Conservation (phyloP, 2,329 filamentous ascomycete species). For the Cercospora citrullina region DNA sequence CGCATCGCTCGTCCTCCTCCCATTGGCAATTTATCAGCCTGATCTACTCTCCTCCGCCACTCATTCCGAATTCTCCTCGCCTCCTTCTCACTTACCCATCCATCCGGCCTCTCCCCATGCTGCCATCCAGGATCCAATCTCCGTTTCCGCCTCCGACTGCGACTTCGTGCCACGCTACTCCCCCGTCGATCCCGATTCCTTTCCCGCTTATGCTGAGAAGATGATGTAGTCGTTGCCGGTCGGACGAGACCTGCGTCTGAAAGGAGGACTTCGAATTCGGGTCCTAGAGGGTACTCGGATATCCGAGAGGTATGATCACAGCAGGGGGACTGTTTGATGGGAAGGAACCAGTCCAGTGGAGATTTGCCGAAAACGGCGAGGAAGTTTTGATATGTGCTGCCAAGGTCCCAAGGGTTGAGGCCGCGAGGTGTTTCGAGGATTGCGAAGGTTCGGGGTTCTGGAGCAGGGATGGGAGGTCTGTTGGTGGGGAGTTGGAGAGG, state of each 20-base stretch:
- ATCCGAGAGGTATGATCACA: constrained; percentile 54
- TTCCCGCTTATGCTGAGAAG: not conserved
- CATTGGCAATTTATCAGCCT: constrained; percentile 7
- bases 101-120: constrained; percentile 39
- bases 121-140: constrained; percentile 37
- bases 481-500: constrained; percentile 48
- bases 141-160: constrained; percentile 26
- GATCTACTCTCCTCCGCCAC: constrained; percentile 22
- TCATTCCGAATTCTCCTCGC: constrained; percentile 31
- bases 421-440: constrained; percentile 71
- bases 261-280: constrained; percentile 38
- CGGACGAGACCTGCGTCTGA: constrained; percentile 35
- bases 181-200: constrained; percentile 17
- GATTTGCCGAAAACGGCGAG: constrained; percentile 71
- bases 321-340: constrained; percentile 73
- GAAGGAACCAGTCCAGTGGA: constrained; percentile 75
- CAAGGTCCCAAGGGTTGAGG: constrained; percentile 85
- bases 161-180: constrained; percentile 8
- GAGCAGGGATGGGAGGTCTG: constrained; percentile 39
- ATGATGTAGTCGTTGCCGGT: constrained; percentile 9
- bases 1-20: not conserved
- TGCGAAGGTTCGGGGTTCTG: constrained; percentile 65
- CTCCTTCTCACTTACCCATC: constrained; percentile 37
- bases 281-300: constrained; percentile 39
- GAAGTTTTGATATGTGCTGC: constrained; percentile 65